Evolutionary conservation across 257 asterid species (phyloP).

Genomic region (Rhazya stricta): DNA sequence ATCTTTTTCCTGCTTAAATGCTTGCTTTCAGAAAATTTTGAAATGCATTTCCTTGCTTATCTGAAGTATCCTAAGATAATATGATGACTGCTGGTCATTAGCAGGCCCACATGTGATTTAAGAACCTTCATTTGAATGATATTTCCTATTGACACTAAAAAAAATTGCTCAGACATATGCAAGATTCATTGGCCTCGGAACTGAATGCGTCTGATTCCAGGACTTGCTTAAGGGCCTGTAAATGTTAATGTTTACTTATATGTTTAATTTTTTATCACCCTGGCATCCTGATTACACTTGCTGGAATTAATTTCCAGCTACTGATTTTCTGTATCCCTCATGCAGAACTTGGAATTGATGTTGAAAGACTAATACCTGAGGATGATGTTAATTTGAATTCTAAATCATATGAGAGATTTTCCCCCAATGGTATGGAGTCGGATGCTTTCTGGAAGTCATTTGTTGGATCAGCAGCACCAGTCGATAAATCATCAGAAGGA

Average conservation of each 20-base stretch:
- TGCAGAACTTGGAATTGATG: conserved; percentile 38
- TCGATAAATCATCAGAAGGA: conserved; percentile 19
- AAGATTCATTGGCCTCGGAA: conserved; percentile 1
- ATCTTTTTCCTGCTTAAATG: not conserved
- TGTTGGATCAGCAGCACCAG: conserved; percentile 31
- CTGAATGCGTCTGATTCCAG: not conserved
- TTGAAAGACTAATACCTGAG: conserved; percentile 33
- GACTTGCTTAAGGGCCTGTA: not conserved
- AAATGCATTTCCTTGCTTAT: not conserved
- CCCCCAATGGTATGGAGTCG: conserved; percentile 26
- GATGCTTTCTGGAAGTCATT: conserved; percentile 53
- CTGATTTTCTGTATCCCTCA: conserved; percentile 1
- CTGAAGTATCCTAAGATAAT: not conserved
- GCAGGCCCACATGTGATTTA: not conserved
- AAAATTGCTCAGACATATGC: not conserved
- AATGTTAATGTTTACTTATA: not conserved
- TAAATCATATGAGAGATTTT: conserved; percentile 24
- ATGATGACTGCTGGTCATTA: not conserved
- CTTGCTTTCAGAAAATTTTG: not conserved
- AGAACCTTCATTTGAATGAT: not conserved
- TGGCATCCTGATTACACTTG: no score
- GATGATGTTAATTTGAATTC: conserved; percentile 36
- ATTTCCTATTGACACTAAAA: not conserved
- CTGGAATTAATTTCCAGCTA: not conserved
- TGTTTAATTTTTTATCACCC: not conserved